phyloP scores from a whole-genome alignment of 345 rosid species.

The Conringia planisiliqua region DNA sequence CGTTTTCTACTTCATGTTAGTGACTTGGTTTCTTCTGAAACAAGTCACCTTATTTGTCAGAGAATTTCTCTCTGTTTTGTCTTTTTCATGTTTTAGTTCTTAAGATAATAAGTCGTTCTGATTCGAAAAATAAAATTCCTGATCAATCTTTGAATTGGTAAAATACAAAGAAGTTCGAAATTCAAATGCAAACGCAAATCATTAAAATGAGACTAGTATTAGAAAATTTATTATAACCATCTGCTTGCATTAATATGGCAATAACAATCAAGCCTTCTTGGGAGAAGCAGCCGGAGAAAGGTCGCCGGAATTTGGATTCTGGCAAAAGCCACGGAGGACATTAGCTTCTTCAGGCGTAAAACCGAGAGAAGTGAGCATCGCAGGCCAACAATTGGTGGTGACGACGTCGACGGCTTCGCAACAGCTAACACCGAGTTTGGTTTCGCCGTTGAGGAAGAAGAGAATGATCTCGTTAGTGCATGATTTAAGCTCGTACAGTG shows the following conservation, averaged over 20 bases:
- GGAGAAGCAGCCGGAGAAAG: conserved; percentile 32
- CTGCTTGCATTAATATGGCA: not conserved
- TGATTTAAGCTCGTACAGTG: conserved; percentile 57
- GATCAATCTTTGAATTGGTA: not conserved
- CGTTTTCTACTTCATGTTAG: not conserved
- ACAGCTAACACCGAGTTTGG: conserved; percentile 53
- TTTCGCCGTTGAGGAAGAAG: conserved; percentile 60
- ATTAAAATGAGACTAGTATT: not conserved
- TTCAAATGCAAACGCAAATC: too few relatives aligned
- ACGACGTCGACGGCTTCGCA: conserved; percentile 58
- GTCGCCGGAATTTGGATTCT: conserved; percentile 22
- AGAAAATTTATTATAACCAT: not conserved
- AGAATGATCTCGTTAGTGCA: conserved; percentile 68
- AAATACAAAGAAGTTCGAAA: not conserved
- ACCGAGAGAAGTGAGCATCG: conserved; percentile 70
- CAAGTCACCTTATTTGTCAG: not conserved
- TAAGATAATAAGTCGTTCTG: not conserved
- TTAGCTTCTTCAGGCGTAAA: conserved; percentile 56
- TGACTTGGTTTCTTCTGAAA: not conserved
- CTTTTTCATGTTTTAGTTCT: not conserved
- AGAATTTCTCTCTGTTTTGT: not conserved
- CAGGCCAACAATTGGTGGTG: conserved; percentile 71
- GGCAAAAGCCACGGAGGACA: conserved; percentile 59
- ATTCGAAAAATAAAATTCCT: not conserved
- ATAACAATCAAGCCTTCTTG: not conserved